Evolutionary conservation across 2,329 filamentous ascomycete species (phyloP).

Genomic region (Fusarium solani-melongenae): DNA sequence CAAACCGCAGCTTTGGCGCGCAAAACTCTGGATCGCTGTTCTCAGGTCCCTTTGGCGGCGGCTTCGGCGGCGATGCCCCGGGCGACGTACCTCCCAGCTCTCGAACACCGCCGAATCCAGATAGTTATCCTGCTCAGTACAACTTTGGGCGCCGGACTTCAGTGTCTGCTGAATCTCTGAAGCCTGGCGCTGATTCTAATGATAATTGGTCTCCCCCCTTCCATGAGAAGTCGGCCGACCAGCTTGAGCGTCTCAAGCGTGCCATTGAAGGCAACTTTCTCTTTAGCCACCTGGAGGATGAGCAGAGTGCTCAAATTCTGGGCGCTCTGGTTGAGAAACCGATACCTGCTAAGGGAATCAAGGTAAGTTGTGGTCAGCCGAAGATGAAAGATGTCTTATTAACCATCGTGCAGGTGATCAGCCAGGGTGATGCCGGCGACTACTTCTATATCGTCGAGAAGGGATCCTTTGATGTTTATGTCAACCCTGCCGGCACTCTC

Average conservation of each 20-base stretch:
- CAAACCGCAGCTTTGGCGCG: constrained; percentile 67
- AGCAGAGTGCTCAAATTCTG: constrained; percentile 87
- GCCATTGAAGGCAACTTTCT: constrained; percentile 93
- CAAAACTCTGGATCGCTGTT: constrained; percentile 53
- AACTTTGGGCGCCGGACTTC: constrained; percentile 94
- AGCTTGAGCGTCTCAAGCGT: constrained; percentile 79
- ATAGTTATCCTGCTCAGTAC: constrained; percentile 90
- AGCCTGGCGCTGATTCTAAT: constrained; percentile 83
- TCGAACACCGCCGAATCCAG: constrained; percentile 64
- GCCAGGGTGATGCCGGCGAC: constrained; percentile 94
- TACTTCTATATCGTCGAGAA: constrained; percentile 98
- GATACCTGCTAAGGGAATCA: constrained; percentile 88
- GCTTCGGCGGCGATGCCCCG: constrained; percentile 57
- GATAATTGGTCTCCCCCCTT: constrained; percentile 92
- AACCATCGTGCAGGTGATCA: constrained; percentile 77
- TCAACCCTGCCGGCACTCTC: constrained; percentile 80
- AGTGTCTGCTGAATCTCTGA: constrained; percentile 95
- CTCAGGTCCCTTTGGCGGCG: constrained; percentile 61
- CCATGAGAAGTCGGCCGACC: constrained; percentile 85
- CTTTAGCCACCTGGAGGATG: constrained; percentile 94
- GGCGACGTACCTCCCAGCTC: constrained; percentile 59
- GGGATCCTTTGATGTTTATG: constrained; percentile 90
- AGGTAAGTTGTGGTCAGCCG: constrained; percentile 56
- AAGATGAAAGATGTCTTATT: constrained; percentile 22
- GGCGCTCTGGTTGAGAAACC: constrained; percentile 94